Conservation (phyloP, 441 rosid species). For the Geranium incanum region DNA sequence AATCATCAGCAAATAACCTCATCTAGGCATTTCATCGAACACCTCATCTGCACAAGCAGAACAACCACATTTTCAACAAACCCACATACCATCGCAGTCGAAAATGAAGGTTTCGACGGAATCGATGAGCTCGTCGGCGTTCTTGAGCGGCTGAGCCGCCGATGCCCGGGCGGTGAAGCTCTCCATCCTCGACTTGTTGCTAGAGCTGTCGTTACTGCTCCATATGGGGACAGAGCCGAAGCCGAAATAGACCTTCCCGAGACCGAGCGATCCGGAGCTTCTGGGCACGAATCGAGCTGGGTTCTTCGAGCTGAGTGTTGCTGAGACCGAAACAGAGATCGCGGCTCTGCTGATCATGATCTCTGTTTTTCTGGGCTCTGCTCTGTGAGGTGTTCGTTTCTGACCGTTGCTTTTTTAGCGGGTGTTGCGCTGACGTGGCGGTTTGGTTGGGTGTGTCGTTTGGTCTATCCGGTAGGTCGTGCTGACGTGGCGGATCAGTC, state of each 20-base stretch:
- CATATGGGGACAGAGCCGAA: conserved; percentile 24
- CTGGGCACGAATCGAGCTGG: conserved; percentile 21
- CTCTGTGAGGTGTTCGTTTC: conserved; percentile 17
- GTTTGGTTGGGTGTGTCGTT: conserved; percentile 33
- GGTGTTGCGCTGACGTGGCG: conserved; percentile 28
- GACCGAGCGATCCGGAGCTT: conserved; percentile 12
- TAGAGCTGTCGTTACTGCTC: conserved; percentile 19
- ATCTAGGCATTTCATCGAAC: neutral
- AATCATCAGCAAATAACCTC: too few species aligned
- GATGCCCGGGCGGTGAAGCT: conserved; percentile 32
- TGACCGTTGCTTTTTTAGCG: conserved; percentile 23
- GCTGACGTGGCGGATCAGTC: neutral
- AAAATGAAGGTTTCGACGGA: conserved; percentile 69
- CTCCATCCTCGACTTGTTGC: conserved; percentile 29
- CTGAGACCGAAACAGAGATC: conserved; percentile 27
- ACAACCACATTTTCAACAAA: neutral
- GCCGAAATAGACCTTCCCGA: conserved; percentile 18
- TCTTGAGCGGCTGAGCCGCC: conserved; percentile 44
- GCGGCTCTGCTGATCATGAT: conserved; percentile 46
- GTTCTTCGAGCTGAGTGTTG: conserved; percentile 18
- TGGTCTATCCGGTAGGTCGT: conserved; percentile 20
- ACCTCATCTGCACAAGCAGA: neutral
- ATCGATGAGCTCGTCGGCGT: conserved; percentile 58
- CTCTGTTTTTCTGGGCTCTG: neutral
- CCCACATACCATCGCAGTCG: conserved; percentile 56